Evolutionary conservation across 768 basidiomycete species (phyloP).

Genomic region (Boletus pseudopeckii): DNA sequence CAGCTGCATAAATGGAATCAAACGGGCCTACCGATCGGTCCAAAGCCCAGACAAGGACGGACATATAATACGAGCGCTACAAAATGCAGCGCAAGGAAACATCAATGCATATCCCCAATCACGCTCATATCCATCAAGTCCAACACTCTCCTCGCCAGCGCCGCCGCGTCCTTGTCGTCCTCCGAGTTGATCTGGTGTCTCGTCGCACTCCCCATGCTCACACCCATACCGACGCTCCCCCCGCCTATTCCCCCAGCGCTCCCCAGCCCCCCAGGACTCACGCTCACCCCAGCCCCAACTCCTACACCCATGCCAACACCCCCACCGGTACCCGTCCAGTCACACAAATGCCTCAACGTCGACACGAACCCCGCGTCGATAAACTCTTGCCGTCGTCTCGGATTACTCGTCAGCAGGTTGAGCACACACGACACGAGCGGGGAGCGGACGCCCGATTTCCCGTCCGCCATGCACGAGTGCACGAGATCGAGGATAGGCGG

Average conservation of each 20-base stretch:
- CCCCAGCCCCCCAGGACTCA: too few relatives aligned
- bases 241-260: too few relatives aligned
- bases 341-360: constrained; percentile 42
- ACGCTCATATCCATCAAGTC: constrained; percentile 29
- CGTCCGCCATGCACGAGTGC: constrained; percentile 56
- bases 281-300: constrained; percentile 12
- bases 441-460: constrained; percentile 52
- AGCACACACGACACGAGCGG: constrained; percentile 61
- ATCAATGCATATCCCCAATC: constrained; percentile 22
- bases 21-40: too few relatives aligned
- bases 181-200: too few relatives aligned
- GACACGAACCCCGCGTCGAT: constrained; percentile 44
- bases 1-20: too few relatives aligned
- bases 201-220: too few relatives aligned
- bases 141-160: constrained; percentile 49
- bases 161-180: too few relatives aligned
- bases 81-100: neutral
- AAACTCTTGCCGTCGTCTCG: constrained; percentile 36
- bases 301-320: too few relatives aligned
- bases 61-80: neutral
- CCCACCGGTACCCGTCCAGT: constrained; percentile 28
- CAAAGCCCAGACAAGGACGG: too few relatives aligned
- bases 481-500: constrained; percentile 51
- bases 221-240: too few relatives aligned
- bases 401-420: constrained; percentile 47